phyloP scores from a whole-genome alignment of 192 early-diverging fungal genomes.

The Pilaira anomala region DNA sequence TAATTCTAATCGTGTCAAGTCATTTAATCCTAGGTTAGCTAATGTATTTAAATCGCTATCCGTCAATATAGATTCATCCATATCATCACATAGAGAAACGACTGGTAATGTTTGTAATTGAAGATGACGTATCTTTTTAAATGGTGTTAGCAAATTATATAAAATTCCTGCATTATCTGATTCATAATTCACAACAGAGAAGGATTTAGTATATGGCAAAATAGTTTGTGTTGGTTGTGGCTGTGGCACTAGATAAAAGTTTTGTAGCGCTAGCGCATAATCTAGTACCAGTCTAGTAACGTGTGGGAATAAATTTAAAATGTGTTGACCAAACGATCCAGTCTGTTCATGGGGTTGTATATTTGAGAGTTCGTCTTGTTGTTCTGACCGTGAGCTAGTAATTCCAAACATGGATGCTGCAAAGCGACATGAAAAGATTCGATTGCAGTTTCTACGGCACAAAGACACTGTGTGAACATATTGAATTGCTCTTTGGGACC shows the following conservation, averaged over 20 bases:
- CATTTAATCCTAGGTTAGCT: background rate
- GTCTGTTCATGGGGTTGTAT: background rate
- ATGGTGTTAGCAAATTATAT: background rate
- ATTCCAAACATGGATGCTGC: background rate
- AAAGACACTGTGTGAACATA: slow-evolving; percentile 1
- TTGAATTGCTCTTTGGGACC: slow-evolving; percentile 8
- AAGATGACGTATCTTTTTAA: slow-evolving; percentile 3
- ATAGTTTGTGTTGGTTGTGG: background rate
- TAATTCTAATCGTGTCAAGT: background rate
- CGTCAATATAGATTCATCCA: slow-evolving; percentile 15
- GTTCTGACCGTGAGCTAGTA: background rate
- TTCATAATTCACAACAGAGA: slow-evolving; percentile 6
- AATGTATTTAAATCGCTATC: background rate
- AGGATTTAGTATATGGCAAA: background rate
- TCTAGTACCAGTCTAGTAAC: slow-evolving; percentile 1
- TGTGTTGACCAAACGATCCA: slow-evolving; percentile 1
- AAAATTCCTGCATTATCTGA: background rate
- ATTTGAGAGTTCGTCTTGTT: background rate
- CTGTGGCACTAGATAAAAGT: background rate
- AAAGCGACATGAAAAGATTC: background rate
- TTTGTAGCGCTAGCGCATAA: background rate
- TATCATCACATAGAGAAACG: slow-evolving; percentile 11
- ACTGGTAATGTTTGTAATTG: background rate
- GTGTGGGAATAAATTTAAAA: slow-evolving; percentile 9
- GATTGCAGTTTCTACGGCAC: background rate